A percentile compares a stretch with the other conserved stretches of the same genome.
phyloP scores from a whole-genome alignment of 1,139 yeast species.

The Scheffersomyces segobiensis region DNA sequence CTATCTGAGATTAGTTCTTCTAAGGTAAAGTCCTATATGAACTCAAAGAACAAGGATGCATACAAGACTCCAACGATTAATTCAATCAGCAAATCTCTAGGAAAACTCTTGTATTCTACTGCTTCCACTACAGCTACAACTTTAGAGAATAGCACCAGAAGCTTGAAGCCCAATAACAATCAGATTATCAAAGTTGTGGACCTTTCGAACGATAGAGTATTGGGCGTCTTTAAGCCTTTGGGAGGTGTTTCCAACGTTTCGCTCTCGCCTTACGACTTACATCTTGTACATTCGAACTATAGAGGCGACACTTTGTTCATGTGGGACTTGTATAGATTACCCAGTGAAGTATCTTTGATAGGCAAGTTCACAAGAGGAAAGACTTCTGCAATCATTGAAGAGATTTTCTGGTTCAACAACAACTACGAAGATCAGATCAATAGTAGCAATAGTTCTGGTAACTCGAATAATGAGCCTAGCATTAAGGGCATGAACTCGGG shows the following conservation, averaged over 20 bases:
- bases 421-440: constrained; percentile 6
- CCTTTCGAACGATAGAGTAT: constrained; percentile 39
- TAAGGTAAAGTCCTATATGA: constrained; percentile 40
- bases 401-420: constrained; percentile 55
- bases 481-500: constrained; percentile 37
- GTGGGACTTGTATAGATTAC: constrained; percentile 63
- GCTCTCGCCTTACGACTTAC: constrained; percentile 62
- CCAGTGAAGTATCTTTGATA: constrained; percentile 51
- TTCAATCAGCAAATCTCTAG: constrained; percentile 33
- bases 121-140: constrained; percentile 35
- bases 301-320: constrained; percentile 65
- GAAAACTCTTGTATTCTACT: constrained; percentile 32
- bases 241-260: constrained; percentile 64
- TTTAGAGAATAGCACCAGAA: constrained; percentile 28
- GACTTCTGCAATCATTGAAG: constrained; percentile 55
- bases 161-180: constrained; percentile 28
- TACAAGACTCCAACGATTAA: constrained; percentile 21
- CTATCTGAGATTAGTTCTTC: constrained; percentile 51
- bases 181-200: constrained; percentile 48
- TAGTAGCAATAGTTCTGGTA: background rate
- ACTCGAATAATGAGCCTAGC: background rate
- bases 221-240: constrained; percentile 57
- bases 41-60: constrained; percentile 15
- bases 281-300: constrained; percentile 54
- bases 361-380: constrained; percentile 68